These are phyloP conservation scores for Gnomoniopsis sp. DNA, from an alignment of 2,329 filamentous ascomycete genomes.

Conservation along the genomic window DNA sequence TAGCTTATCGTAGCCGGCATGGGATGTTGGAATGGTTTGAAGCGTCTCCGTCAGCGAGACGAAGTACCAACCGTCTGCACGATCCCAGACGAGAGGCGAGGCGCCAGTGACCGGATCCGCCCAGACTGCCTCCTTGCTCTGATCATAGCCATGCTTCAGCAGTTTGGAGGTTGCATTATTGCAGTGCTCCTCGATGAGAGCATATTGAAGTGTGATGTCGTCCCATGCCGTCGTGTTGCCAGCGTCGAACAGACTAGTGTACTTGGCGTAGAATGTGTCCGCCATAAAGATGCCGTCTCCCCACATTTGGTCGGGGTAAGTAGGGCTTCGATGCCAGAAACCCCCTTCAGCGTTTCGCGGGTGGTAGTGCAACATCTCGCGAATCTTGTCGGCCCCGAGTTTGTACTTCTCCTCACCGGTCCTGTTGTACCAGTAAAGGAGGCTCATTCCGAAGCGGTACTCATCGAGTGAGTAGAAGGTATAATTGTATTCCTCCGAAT, in stretches of 20 bases:
- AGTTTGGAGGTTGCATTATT: conserved; percentile 36
- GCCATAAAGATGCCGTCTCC: conserved; percentile 40
- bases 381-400: conserved; percentile 33
- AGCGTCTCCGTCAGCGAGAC: conserved; percentile 21
- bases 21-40: conserved; percentile 7
- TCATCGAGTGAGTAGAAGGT: conserved; percentile 38
- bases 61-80: conserved; percentile 52
- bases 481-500: conserved; percentile 32
- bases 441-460: conserved; percentile 36
- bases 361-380: conserved; percentile 35
- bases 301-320: conserved; percentile 43
- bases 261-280: conserved; percentile 29
- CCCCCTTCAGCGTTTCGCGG: conserved; percentile 37
- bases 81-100: conserved; percentile 49
- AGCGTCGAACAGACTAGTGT: conserved; percentile 22
- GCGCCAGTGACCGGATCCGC: conserved; percentile 47
- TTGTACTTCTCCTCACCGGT: conserved; percentile 35
- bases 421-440: conserved; percentile 34
- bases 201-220: conserved; percentile 13
- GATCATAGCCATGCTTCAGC: conserved; percentile 54
- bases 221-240: conserved; percentile 26
- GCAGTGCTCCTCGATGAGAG: conserved; percentile 29
- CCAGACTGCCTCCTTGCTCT: conserved; percentile 45
- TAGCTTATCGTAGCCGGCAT: conserved; percentile 4
- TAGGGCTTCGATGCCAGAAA: conserved; percentile 39